Evolutionary conservation across 805 yeast species (phyloP).

Genomic region (Yarrowia bubula): DNA sequence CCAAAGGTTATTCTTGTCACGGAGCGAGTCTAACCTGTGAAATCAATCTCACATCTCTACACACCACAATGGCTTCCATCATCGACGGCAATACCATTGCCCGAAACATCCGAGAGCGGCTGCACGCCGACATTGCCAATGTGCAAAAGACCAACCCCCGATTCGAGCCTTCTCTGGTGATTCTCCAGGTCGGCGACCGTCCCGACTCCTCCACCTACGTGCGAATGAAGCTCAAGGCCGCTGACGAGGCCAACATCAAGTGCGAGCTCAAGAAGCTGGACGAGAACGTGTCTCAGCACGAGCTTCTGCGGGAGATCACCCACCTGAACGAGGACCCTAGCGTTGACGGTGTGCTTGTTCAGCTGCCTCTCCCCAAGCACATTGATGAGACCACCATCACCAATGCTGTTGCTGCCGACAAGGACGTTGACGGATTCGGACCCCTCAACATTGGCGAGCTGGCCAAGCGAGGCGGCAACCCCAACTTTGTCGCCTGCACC

Average conservation of each 20-base stretch:
- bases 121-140: slow-evolving; percentile 50
- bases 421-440: slow-evolving; percentile 96
- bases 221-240: slow-evolving; percentile 85
- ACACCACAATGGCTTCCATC: slow-evolving; percentile 22
- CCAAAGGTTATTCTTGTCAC: background rate
- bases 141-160: slow-evolving; percentile 45
- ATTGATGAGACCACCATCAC: slow-evolving; percentile 78
- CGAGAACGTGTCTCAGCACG: slow-evolving; percentile 59
- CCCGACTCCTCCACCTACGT: slow-evolving; percentile 94
- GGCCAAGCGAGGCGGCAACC: slow-evolving; percentile 80
- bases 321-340: slow-evolving; percentile 66
- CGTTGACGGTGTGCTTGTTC: slow-evolving; percentile 86
- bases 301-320: slow-evolving; percentile 54
- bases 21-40: background rate
- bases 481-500: slow-evolving; percentile 87
- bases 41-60: no score
- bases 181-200: slow-evolving; percentile 85
- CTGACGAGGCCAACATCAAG: slow-evolving; percentile 72
- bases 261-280: slow-evolving; percentile 65
- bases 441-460: slow-evolving; percentile 87
- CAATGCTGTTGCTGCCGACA: slow-evolving; percentile 70
- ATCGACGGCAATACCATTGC: slow-evolving; percentile 26
- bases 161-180: slow-evolving; percentile 76
- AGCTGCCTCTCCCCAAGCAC: slow-evolving; percentile 82
- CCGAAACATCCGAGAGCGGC: slow-evolving; percentile 47